Base-by-base conservation (phyloP, 345 rosid genomes). In the Melaleuca quinquenervia region DNA sequence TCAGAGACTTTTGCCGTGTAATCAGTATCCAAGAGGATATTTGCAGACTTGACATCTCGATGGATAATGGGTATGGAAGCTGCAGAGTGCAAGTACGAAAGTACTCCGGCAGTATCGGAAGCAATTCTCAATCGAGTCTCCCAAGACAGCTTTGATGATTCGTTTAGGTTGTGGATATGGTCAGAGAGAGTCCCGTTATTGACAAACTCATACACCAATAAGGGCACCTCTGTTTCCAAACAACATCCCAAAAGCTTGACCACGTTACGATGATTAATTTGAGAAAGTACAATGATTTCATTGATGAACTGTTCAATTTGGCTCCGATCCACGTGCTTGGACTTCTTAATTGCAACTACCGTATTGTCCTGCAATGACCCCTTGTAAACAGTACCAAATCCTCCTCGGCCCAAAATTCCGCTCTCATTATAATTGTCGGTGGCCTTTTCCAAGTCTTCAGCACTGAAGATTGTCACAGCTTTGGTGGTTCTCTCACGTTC, bases 241-340 rank as follows among this genome's bases (percentile, higher is more conserved):
- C 93, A 91, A 32, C 94, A 92, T 14, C 93, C 93, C 50, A 93
- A 80, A 49, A 92, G 89, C 36, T 86, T 93, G 45, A 93, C 95
- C 41, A 91, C 91, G 21, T 93, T 88, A 60, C 90, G 85, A 11
- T 91, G 93, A 74, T 93, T 91, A 78, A 93, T 91, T 82, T 91
- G 90, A 10, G 92, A 90, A 22, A 93, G 91, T 7, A 93, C 90
- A 0, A 85, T 54, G 21, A 93, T 86, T 76, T 93, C 93, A 22
- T 92, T 92, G 87, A 93, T 86, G 87, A 92, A 93, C 60, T 90
- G 92, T 41, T 89, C 92, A 3, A 90, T 87, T 82, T 92, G 92
- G 55, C 87, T 90, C n/a, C 82, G 88, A 41, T 91, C 89, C 56
- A 91, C 58, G 0, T 87, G 75, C 76, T 80, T 89, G 14, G 94